phyloP scores from a whole-genome alignment of 352 stramenopile species.

The Peronospora tabacina region DNA sequence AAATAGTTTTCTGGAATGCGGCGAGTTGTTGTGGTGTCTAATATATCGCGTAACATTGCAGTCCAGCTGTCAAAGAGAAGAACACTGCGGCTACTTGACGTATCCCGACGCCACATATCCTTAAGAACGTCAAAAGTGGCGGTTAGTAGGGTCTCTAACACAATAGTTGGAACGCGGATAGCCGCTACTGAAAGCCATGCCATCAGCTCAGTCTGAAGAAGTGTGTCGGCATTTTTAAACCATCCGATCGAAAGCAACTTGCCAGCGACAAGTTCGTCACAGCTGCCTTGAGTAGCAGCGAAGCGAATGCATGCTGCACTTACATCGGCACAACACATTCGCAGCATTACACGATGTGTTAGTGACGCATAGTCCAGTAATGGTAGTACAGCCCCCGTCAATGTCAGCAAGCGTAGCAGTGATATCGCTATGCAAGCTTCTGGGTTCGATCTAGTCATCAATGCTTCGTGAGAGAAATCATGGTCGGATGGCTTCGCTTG shows the following conservation, averaged over 20 bases:
- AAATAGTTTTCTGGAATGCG: slow-evolving; percentile 13
- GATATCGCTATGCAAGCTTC: slow-evolving; percentile 16
- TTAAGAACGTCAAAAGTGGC: slow-evolving; percentile 19
- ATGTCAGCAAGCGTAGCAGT: slow-evolving; percentile 23
- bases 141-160: slow-evolving; percentile 12
- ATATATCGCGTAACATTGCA: slow-evolving; percentile 17
- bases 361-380: slow-evolving; percentile 30
- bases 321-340: slow-evolving; percentile 22
- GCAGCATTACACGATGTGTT: slow-evolving; percentile 22
- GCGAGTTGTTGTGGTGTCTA: slow-evolving; percentile 4
- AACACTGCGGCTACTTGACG: slow-evolving; percentile 6
- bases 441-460: not conserved
- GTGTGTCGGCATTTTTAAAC: slow-evolving; percentile 16
- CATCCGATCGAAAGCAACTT: slow-evolving; percentile 17
- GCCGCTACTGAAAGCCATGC: slow-evolving; percentile 15
- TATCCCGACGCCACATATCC: slow-evolving; percentile 18
- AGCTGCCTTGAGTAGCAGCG: slow-evolving; percentile 31
- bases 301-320: slow-evolving; percentile 28
- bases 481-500: slow-evolving; percentile 15
- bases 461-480: not conserved
- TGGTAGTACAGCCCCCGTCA: slow-evolving; percentile 19
- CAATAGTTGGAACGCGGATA: slow-evolving; percentile 18
- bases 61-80: slow-evolving; percentile 30
- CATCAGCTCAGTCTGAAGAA: slow-evolving; percentile 24
- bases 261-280: slow-evolving; percentile 27